Percentiles rank a stretch among this genome's conserved stretches.
These are phyloP conservation scores for Trichoderma asperelloides DNA, from an alignment of 495 filamentous ascomycete species.

Conservation along the genomic window DNA sequence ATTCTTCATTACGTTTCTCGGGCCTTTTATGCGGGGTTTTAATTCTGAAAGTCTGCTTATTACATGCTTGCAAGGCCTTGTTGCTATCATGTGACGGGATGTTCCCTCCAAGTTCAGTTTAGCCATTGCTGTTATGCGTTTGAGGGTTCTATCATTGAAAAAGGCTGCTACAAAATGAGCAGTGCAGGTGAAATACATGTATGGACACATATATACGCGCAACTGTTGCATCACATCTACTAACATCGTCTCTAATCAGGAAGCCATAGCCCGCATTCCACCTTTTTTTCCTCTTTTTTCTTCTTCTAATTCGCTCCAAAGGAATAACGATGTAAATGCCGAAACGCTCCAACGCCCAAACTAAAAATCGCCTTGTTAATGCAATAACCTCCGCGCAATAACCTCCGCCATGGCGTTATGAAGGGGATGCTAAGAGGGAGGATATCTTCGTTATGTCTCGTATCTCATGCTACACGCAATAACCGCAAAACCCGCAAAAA, in stretches of 20 bases:
- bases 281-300: neutral
- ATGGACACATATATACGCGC: neutral
- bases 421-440: neutral
- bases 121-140: no score
- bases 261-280: neutral
- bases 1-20: no score
- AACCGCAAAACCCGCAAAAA: neutral
- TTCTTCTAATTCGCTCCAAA: neutral
- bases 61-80: no score
- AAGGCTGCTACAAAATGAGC: neutral
- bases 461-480: neutral
- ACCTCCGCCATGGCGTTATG: neutral
- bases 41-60: no score
- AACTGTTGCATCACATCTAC: neutral
- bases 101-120: neutral
- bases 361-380: neutral
- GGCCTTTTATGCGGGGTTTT: no score
- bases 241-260: neutral
- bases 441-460: neutral
- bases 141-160: no score
- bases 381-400: neutral
- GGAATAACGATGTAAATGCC: neutral
- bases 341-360: neutral
- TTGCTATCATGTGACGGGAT: no score
- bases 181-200: neutral